A percentile compares a stretch with the other conserved stretches of the same genome.
These are phyloP conservation scores for Leccinum pellstonianum DNA, from an alignment of 768 basidiomycete genomes.

Conservation along the genomic window DNA sequence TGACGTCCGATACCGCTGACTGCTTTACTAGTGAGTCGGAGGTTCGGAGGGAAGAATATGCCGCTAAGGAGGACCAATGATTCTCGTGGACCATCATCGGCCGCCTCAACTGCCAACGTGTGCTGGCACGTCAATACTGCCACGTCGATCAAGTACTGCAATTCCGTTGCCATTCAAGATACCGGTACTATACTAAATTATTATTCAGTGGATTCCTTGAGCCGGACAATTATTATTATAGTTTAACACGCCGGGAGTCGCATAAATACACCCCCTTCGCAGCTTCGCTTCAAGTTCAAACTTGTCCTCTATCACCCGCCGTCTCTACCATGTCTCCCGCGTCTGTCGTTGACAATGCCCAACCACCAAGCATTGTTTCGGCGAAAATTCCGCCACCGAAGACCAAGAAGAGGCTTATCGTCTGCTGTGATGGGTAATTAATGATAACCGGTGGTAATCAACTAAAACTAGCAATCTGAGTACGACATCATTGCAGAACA, in stretches of 20 bases:
- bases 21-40: neutral
- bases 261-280: constrained; percentile 26
- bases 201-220: neutral
- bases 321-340: constrained; percentile 12
- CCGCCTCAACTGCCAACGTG: neutral
- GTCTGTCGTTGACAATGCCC: constrained; percentile 4
- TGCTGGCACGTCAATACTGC: neutral
- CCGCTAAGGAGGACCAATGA: neutral
- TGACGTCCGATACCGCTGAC: neutral
- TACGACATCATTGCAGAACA: constrained; percentile 42
- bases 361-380: neutral
- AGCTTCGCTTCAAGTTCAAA: too few relatives aligned
- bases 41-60: neutral
- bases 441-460: neutral
- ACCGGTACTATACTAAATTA: neutral
- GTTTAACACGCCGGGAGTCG: neutral
- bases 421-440: constrained; percentile 74
- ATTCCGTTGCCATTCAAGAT: neutral
- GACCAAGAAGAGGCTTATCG: constrained; percentile 57
- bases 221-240: neutral
- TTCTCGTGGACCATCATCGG: neutral
- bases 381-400: constrained; percentile 2
- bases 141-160: neutral
- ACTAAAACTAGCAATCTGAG: constrained; percentile 1
- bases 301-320: neutral